Base-by-base conservation (phyloP, 306 rosid genomes). In the Abrus precatorius region DNA sequence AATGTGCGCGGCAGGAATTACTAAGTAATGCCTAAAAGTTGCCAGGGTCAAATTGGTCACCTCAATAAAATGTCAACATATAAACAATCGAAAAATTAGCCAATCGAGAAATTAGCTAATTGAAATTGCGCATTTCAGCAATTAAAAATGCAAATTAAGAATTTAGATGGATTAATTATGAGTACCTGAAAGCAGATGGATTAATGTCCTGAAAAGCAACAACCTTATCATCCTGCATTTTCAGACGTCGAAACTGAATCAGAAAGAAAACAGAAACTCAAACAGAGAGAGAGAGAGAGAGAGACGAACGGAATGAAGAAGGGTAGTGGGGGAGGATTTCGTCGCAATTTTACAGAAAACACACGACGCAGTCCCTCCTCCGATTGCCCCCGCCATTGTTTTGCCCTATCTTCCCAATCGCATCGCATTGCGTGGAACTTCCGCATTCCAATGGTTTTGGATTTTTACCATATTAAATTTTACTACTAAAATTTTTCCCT, bases 11-110 rank as follows among this genome's bases (percentile, higher is more conserved):
- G 82, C 84, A 5, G 97, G 92, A 79, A 92, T 77, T 69, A 90
- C 93, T 68, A 92, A 90, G 93, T 89, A 92, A 88, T 92, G 97
- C 91, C 97, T 92, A 70, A 55, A 67, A 44, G 34, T 61, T 77
- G 12, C 38, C 62, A 43, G 52, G 47, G 38, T 80, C 53, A 66
- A 76, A 72, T 34, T 9, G 33, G 68, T 63, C 74, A 81, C 9
- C 9, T 57, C 48, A 33, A 53, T 59, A 28, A 20, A 69, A 40
- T 55, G 44, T 38, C 10, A 47, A 54, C 45, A 34, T 3, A 43
- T 10, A 45, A 54, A 41, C 8, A 29, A 47, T 6, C 7, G 28
- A 33, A 57, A 34, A 41, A 44, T 47, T 52, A 67, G 56, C 8
- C 3, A 53, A 53, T 11, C 27, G 34, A 9, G 59, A 30, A 73